A percentile compares a stretch with the other conserved stretches of the same genome.
phyloP scores from a whole-genome alignment of 495 filamentous ascomycete genomes.

The Evansstolkia leycettana region DNA sequence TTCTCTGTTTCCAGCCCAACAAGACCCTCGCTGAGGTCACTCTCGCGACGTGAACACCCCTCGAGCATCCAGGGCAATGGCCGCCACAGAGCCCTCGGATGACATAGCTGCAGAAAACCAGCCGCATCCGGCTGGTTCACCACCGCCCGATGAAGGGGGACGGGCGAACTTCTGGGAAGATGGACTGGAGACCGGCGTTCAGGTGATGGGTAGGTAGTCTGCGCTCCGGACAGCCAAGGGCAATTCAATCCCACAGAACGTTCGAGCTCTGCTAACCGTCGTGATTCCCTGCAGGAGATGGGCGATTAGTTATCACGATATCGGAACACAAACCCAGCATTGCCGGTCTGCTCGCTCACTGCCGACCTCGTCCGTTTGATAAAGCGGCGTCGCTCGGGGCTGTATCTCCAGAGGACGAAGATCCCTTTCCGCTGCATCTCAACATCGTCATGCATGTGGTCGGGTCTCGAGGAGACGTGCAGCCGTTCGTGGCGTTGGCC shows the following conservation, averaged over 20 bases:
- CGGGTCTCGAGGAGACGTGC: constrained; percentile 67
- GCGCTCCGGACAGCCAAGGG: too few species aligned
- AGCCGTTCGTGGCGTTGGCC: constrained; percentile 62
- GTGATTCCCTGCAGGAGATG: constrained; percentile 8
- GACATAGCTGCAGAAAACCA: too few species aligned
- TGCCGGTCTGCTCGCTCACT: constrained; percentile 10
- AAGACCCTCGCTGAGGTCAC: too few species aligned
- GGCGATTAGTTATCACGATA: constrained; percentile 16
- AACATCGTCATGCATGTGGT: constrained; percentile 76
- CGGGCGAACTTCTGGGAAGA: constrained; percentile 9
- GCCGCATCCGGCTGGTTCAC: too few species aligned
- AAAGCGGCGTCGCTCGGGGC: neutral
- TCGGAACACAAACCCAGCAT: constrained; percentile 13
- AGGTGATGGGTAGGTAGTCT: constrained; percentile 7
- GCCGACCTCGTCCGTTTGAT: constrained; percentile 2
- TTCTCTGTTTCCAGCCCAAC: too few species aligned
- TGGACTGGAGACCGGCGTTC: constrained; percentile 14
- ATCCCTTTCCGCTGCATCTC: constrained; percentile 42
- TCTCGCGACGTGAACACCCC: too few species aligned
- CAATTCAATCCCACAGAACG: too few species aligned
- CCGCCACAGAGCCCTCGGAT: too few species aligned
- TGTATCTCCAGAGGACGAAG: constrained; percentile 22
- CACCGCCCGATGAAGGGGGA: too few species aligned
- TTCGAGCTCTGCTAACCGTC: too few species aligned
- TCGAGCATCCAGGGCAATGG: too few species aligned